Conservation (phyloP, 352 stramenopile genomes). For the Saprolegnia parasitica region DNA sequence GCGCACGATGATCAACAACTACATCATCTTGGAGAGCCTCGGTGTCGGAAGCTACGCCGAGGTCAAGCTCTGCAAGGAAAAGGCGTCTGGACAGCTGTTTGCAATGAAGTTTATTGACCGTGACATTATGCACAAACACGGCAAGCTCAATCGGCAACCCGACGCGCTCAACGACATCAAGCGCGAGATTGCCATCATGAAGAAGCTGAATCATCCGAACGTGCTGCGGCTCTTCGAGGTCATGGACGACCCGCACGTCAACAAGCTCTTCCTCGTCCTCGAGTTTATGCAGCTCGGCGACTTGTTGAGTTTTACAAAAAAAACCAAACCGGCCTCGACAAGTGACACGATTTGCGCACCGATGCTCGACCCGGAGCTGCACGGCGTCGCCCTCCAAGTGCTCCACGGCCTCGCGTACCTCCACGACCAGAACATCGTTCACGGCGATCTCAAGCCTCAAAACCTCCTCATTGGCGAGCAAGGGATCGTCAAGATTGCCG, state of each 20-base stretch:
- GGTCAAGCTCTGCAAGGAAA: constrained; percentile 86
- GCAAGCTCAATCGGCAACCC: constrained; percentile 57
- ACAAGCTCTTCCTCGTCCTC: constrained; percentile 95
- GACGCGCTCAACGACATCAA: constrained; percentile 84
- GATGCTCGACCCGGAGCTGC: constrained; percentile 63
- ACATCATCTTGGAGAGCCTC: constrained; percentile 85
- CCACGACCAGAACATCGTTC: constrained; percentile 80
- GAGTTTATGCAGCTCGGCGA: constrained; percentile 92
- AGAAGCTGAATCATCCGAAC: constrained; percentile 95
- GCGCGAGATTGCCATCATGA: constrained; percentile 96
- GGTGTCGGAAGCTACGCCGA: constrained; percentile 87
- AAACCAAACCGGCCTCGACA: constrained; percentile 33
- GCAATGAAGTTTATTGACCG: constrained; percentile 87
- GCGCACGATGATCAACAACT: constrained; percentile 91
- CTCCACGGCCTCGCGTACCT: constrained; percentile 86
- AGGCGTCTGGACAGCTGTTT: constrained; percentile 63
- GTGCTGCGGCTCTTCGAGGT: constrained; percentile 92
- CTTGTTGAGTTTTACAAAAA: constrained; percentile 67
- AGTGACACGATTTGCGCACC: constrained; percentile 32
- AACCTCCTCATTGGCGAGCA: constrained; percentile 85
- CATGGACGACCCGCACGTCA: constrained; percentile 92
- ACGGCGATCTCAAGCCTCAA: constrained; percentile 84
- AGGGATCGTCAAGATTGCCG: constrained; percentile 88
- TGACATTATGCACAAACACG: constrained; percentile 80
- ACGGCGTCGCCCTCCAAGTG: constrained; percentile 68